These are phyloP conservation scores for Solanum hybrid DNA, from an alignment of 305 asterid species.

Conservation along the genomic window DNA sequence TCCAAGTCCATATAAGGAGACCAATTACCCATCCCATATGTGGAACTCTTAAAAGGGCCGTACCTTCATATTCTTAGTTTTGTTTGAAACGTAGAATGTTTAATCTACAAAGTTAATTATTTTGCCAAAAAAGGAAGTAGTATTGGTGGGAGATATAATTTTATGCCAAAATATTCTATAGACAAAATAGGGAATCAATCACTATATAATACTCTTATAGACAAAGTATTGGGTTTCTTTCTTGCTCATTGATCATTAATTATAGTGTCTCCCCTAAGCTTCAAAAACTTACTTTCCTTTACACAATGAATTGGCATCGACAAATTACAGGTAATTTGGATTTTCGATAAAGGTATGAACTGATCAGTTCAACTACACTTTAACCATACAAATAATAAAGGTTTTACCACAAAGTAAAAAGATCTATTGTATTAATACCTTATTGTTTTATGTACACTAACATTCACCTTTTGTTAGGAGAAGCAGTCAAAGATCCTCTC, in stretches of 20 bases:
- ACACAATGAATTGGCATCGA: neutral
- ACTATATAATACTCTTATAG: neutral
- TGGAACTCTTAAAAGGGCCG: too few species aligned
- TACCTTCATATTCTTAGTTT: neutral
- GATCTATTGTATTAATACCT: neutral
- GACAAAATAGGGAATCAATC: neutral
- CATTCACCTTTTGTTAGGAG: neutral
- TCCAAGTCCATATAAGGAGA: neutral
- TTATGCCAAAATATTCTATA: conserved; percentile 4
- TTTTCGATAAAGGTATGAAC: neutral
- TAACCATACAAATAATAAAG: neutral
- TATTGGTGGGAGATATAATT: neutral
- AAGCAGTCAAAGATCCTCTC: neutral
- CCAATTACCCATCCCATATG: neutral
- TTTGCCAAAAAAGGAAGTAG: neutral
- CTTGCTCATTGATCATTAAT: neutral
- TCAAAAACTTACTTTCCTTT: neutral
- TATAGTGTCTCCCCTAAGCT: neutral
- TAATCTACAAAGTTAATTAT: neutral
- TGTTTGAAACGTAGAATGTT: neutral
- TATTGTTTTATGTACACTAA: neutral
- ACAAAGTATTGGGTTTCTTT: neutral
- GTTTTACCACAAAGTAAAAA: neutral
- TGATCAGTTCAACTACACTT: neutral
- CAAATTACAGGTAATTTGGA: too few species aligned